Base-by-base conservation (phyloP, 2,329 filamentous ascomycete species). In the Ophiostoma novo-ulmi region DNA sequence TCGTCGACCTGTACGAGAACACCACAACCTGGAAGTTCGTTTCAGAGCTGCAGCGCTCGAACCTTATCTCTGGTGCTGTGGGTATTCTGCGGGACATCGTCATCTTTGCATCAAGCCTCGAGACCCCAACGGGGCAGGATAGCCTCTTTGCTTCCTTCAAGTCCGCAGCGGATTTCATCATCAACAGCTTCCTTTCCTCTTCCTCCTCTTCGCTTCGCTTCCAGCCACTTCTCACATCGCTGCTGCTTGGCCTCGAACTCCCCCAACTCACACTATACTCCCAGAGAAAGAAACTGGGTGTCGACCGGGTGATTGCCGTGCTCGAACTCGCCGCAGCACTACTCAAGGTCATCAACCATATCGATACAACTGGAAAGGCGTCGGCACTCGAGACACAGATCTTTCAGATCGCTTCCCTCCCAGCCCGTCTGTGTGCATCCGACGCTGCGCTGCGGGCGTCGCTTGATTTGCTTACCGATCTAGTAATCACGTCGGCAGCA, bases 1-100 rank as follows among this genome's bases (percentile, higher is more conserved):
- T 92, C 73, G 85, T 96, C 35, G 93, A 97, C 76, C 87, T 96
- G 7, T 90, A 96, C 75, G 93, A 97, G 80, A 95, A 91, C 78
- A 91, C 91, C 52, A 87, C 88, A 39, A 93, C 89, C 5, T 99
- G 94, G 95, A 90, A 89, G 74, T 97, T 96, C 77, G 84, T 86
- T 7, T 84, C 86, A 1, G 84, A 88, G 13, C 82, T 88, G 36
- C 89, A 94, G 74, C 88, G 90, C 63, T 86, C 88, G 68, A 83
- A 88, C 70, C 85, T 97, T 67, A 87, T 92, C 71, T 84, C 85
- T 22, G 84, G 85, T 61, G 87, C 97, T 36, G 85, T 92, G 36
- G 84, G 84, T 5, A 85, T 90, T 17, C 89, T 97, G 76, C 85
- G 90, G 73, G 89, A 87, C 65, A 84, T 97, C 39, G 80, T 97